These are phyloP conservation scores for Venturia nashicola DNA, from an alignment of 2,329 filamentous ascomycete species.

Conservation along the genomic window DNA sequence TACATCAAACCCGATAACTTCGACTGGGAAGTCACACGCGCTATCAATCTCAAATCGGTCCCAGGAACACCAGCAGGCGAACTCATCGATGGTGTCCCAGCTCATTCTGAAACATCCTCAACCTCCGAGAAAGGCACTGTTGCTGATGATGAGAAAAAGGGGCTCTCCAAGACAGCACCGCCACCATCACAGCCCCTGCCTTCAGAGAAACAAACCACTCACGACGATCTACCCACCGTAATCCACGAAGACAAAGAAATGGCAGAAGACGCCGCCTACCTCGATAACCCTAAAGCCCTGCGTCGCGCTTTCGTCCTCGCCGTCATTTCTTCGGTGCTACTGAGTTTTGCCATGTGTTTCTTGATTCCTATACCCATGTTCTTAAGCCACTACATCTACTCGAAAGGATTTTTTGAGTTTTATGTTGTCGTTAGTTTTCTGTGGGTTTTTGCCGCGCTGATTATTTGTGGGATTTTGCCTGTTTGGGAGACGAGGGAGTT, in stretches of 20 bases:
- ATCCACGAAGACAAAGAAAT: conserved; percentile 7
- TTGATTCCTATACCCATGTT: conserved; percentile 31
- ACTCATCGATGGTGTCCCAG: conserved; percentile 11
- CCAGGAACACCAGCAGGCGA: background rate
- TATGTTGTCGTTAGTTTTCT: conserved; percentile 30
- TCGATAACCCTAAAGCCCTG: conserved; percentile 13
- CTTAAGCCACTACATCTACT: conserved; percentile 29
- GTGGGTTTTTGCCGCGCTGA: conserved; percentile 29
- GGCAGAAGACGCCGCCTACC: background rate
- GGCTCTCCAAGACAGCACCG: background rate
- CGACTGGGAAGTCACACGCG: conserved; percentile 27
- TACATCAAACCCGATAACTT: conserved; percentile 24
- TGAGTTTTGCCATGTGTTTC: conserved; percentile 29
- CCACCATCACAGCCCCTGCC: background rate
- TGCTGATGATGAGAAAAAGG: background rate
- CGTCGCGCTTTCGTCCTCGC: conserved; percentile 25
- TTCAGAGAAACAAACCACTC: background rate
- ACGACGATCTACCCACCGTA: background rate
- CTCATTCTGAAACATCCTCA: conserved; percentile 4
- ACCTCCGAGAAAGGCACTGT: background rate
- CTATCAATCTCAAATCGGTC: conserved; percentile 19
- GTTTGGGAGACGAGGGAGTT: conserved; percentile 29
- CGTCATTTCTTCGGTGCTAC: conserved; percentile 22
- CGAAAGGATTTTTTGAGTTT: conserved; percentile 27
- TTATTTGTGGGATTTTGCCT: conserved; percentile 29